phyloP scores from a whole-genome alignment of 768 basidiomycete genomes.

The Lactifluus pinguis region DNA sequence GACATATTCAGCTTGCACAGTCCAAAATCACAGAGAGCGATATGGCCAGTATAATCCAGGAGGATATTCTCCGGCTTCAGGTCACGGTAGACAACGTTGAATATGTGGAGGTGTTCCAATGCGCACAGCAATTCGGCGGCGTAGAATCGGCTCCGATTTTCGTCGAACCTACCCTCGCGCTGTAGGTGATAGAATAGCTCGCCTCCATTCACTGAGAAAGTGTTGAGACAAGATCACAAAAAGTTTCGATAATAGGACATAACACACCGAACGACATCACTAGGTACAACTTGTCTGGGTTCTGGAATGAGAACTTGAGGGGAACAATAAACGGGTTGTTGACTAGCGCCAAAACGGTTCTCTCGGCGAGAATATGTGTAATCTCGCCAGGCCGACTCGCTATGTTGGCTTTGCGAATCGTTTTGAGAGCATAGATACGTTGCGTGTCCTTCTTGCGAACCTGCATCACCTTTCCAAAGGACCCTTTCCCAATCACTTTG shows the following conservation, averaged over 20 bases:
- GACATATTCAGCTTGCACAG: slow-evolving; percentile 96
- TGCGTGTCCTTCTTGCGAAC: slow-evolving; percentile 98
- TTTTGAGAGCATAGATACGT: slow-evolving; percentile 96
- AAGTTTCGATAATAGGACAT: not conserved
- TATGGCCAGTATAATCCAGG: slow-evolving; percentile 95
- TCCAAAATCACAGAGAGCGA: slow-evolving; percentile 97
- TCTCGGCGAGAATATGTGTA: slow-evolving; percentile 94
- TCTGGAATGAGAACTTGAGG: slow-evolving; percentile 98
- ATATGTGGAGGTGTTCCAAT: slow-evolving; percentile 90
- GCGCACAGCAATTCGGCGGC: slow-evolving; percentile 96
- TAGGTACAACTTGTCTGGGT: slow-evolving; percentile 92
- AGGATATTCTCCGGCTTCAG: slow-evolving; percentile 98
- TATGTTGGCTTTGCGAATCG: slow-evolving; percentile 96
- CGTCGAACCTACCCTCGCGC: slow-evolving; percentile 92
- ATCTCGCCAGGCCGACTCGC: slow-evolving; percentile 95
- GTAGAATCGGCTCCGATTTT: slow-evolving; percentile 89
- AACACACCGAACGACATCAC: slow-evolving; percentile 88
- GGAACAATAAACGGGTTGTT: slow-evolving; percentile 99
- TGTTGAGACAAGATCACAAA: not conserved
- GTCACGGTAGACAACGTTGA: slow-evolving; percentile 98
- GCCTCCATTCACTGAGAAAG: slow-evolving; percentile 76
- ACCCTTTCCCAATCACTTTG: slow-evolving; percentile 96
- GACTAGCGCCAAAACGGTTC: slow-evolving; percentile 92
- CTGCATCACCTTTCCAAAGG: slow-evolving; percentile 99
- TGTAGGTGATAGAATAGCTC: slow-evolving; percentile 98